These are phyloP conservation scores for Naganishia vaughanmartiniae DNA, from an alignment of 768 basidiomycete genomes.

Conservation along the genomic window DNA sequence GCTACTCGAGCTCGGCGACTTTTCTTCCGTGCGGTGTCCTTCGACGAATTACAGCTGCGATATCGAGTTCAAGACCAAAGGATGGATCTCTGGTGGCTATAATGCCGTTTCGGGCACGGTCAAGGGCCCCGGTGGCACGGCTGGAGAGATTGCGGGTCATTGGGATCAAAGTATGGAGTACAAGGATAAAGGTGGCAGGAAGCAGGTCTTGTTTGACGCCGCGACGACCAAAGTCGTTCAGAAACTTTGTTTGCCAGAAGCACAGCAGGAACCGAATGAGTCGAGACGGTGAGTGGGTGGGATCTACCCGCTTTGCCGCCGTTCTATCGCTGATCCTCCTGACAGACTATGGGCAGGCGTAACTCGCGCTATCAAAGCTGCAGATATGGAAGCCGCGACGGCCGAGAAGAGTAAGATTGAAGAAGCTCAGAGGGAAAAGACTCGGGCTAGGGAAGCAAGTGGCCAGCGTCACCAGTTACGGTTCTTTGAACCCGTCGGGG, in stretches of 20 bases:
- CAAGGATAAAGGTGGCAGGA: conserved; percentile 68
- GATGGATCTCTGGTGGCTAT: conserved; percentile 95
- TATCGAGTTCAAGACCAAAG: conserved; percentile 97
- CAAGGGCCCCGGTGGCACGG: conserved; percentile 61
- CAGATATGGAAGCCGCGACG: conserved; percentile 93
- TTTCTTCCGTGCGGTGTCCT: conserved; percentile 78
- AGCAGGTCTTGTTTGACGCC: conserved; percentile 80
- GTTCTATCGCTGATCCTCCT: background rate
- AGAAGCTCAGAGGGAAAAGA: conserved; percentile 81
- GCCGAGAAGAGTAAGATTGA: conserved; percentile 85
- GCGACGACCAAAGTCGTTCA: conserved; percentile 69
- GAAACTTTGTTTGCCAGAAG: conserved; percentile 80
- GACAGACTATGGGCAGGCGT: conserved; percentile 74
- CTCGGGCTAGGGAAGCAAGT: conserved; percentile 69
- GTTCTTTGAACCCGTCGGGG: conserved; percentile 75
- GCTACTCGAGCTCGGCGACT: conserved; percentile 92
- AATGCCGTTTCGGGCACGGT: conserved; percentile 83
- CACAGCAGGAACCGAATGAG: conserved; percentile 85
- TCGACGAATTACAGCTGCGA: conserved; percentile 71
- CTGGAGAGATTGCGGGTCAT: conserved; percentile 82
- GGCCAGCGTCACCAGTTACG: conserved; percentile 69
- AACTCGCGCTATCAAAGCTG: conserved; percentile 76
- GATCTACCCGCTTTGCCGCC: conserved; percentile 1
- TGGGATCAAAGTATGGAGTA: conserved; percentile 92
- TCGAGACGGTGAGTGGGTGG: conserved; percentile 65